These are phyloP conservation scores for Solanum lignicaule DNA, from an alignment of 257 asterid genomes.

Conservation along the genomic window DNA sequence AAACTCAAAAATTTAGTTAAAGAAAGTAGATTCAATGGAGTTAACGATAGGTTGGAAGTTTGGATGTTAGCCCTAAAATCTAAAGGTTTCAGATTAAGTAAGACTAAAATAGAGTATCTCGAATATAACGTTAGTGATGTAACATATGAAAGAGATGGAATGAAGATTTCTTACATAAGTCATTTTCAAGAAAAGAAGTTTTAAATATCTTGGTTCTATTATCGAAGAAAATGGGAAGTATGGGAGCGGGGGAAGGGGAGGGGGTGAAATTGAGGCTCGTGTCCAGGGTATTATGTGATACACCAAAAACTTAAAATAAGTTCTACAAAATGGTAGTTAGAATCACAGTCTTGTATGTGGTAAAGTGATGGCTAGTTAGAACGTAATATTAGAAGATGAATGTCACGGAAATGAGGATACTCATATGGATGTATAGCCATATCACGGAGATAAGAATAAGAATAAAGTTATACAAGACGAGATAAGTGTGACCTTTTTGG, in stretches of 20 bases:
- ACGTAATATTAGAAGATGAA: too few species aligned
- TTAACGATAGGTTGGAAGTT: neutral
- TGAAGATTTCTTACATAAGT: neutral
- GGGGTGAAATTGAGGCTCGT: neutral
- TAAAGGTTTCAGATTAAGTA: neutral
- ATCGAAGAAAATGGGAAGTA: too few species aligned
- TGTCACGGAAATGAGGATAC: neutral
- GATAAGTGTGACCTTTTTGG: neutral
- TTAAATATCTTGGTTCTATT: neutral
- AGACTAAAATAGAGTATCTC: neutral
- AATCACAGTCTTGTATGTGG: neutral
- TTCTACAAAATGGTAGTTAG: neutral
- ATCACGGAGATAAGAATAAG: too few species aligned
- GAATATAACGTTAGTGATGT: neutral
- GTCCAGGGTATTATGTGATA: neutral
- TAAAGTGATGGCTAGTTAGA: too few species aligned
- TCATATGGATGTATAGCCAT: neutral
- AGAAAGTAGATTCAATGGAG: neutral
- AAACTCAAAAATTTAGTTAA: neutral
- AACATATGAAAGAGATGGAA: neutral
- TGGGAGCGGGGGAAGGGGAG: neutral
- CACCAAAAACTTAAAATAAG: neutral
- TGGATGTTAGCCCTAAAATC: neutral
- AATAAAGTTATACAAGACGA: neutral
- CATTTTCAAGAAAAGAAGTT: neutral